Evolutionary conservation across 495 filamentous ascomycete species (phyloP).

Genomic region (Tuber magnatum): DNA sequence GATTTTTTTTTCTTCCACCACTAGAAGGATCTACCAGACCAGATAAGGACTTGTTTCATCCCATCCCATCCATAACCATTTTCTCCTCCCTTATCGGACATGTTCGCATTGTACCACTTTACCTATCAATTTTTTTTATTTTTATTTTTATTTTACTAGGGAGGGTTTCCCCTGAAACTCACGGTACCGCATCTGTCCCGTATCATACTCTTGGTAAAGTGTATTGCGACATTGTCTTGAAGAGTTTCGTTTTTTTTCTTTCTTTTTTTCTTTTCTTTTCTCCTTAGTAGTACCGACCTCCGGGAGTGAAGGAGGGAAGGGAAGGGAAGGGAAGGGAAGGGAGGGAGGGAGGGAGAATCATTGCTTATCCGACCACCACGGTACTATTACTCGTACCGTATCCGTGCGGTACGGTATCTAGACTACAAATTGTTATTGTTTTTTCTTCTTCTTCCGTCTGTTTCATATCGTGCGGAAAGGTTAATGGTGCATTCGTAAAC

Average conservation of each 20-base stretch:
- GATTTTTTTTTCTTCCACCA: not conserved
- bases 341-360: too few relatives aligned
- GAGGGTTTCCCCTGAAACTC: not conserved
- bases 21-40: not conserved
- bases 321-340: too few relatives aligned
- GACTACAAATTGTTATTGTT: too few relatives aligned
- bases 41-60: not conserved
- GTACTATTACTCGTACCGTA: too few relatives aligned
- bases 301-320: too few relatives aligned
- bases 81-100: not conserved
- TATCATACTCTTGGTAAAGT: too few relatives aligned
- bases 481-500: too few relatives aligned
- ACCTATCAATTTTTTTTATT: not conserved
- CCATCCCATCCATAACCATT: not conserved
- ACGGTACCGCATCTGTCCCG: not conserved
- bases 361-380: too few relatives aligned
- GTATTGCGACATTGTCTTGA: not conserved
- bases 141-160: not conserved
- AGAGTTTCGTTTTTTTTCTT: not conserved
- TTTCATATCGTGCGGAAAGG: too few relatives aligned
- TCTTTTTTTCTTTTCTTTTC: not conserved
- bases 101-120: not conserved
- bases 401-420: too few relatives aligned
- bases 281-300: too few relatives aligned
- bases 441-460: too few relatives aligned